A percentile compares a stretch with the other conserved stretches of the same genome.
These are phyloP conservation scores for Claviceps cyperi DNA, from an alignment of 2,329 filamentous ascomycete species.

Conservation along the genomic window DNA sequence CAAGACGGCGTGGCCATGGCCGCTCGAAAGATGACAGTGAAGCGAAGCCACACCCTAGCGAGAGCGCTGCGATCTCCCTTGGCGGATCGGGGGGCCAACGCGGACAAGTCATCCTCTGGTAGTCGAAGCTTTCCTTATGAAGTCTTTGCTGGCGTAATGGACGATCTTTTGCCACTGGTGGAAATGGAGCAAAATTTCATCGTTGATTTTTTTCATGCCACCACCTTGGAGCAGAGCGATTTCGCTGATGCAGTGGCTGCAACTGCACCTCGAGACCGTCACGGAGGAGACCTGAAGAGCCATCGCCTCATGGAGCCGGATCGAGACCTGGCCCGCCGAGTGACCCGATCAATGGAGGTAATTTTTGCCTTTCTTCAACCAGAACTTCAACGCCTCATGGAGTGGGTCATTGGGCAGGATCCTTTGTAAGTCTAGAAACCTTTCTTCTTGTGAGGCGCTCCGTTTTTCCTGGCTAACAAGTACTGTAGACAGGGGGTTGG, in stretches of 20 bases:
- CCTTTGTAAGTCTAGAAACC: constrained; percentile 49
- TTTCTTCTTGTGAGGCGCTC: not conserved
- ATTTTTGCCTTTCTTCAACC: constrained; percentile 70
- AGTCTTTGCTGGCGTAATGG: constrained; percentile 64
- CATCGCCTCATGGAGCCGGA: constrained; percentile 79
- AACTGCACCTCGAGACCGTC: constrained; percentile 50
- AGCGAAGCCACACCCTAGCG: constrained; percentile 77
- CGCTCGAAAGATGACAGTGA: constrained; percentile 83
- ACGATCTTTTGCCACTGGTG: constrained; percentile 70
- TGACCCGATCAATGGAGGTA: constrained; percentile 78
- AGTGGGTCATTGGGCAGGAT: constrained; percentile 71
- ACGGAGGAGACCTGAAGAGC: constrained; percentile 56
- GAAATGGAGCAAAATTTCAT: constrained; percentile 95
- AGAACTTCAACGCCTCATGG: constrained; percentile 65
- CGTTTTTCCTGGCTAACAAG: constrained; percentile 6
- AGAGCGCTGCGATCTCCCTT: constrained; percentile 55
- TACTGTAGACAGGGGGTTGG: constrained; percentile 67
- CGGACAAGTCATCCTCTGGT: constrained; percentile 43
- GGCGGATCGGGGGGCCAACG: constrained; percentile 37
- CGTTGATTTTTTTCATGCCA: constrained; percentile 91
- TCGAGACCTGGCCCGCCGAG: constrained; percentile 66
- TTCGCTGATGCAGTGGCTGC: constrained; percentile 68
- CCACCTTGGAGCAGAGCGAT: constrained; percentile 66
- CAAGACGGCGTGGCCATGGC: constrained; percentile 61
- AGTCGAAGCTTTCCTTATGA: constrained; percentile 63